Percentiles rank a stretch among this genome's conserved stretches.
These are phyloP conservation scores for Sapria himalayana DNA, from an alignment of 345 rosid genomes.

Conservation along the genomic window DNA sequence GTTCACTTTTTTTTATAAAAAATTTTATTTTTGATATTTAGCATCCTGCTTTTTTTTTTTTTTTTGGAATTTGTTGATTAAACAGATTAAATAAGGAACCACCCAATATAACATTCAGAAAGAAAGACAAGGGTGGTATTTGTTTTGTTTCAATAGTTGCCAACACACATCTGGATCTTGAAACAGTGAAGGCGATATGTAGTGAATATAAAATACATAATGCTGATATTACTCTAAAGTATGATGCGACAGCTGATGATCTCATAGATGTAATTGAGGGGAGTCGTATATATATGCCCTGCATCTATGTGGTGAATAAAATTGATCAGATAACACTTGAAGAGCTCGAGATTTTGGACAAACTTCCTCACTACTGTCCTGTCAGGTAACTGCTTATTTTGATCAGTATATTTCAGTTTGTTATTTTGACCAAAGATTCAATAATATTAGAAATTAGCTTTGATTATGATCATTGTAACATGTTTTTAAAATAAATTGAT, in stretches of 20 bases:
- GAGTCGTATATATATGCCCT: slow-evolving; percentile 90
- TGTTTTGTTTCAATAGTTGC: slow-evolving; percentile 76
- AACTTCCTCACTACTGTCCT: slow-evolving; percentile 95
- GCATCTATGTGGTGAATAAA: slow-evolving; percentile 88
- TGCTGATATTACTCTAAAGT: slow-evolving; percentile 85
- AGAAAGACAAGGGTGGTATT: slow-evolving; percentile 96
- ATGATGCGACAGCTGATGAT: slow-evolving; percentile 96
- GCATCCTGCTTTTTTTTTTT: not conserved
- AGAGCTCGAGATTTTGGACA: slow-evolving; percentile 90
- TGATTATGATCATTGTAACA: no score
- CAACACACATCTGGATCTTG: slow-evolving; percentile 72
- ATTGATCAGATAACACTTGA: slow-evolving; percentile 91
- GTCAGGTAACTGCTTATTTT: slow-evolving; percentile 33
- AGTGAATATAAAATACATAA: slow-evolving; percentile 91
- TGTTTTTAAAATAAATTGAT: no score
- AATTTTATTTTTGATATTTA: not conserved
- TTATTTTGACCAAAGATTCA: no score
- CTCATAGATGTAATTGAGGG: slow-evolving; percentile 97
- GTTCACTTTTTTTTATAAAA: not conserved
- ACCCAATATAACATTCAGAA: slow-evolving; percentile 89
- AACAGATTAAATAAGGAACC: slow-evolving; percentile 94
- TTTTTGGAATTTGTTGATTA: not conserved
- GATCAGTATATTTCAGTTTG: not conserved
- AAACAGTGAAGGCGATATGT: slow-evolving; percentile 91
- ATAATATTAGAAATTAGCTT: no score